Conservation (phyloP, 768 basidiomycete species). For the Termitomyces sp. region DNA sequence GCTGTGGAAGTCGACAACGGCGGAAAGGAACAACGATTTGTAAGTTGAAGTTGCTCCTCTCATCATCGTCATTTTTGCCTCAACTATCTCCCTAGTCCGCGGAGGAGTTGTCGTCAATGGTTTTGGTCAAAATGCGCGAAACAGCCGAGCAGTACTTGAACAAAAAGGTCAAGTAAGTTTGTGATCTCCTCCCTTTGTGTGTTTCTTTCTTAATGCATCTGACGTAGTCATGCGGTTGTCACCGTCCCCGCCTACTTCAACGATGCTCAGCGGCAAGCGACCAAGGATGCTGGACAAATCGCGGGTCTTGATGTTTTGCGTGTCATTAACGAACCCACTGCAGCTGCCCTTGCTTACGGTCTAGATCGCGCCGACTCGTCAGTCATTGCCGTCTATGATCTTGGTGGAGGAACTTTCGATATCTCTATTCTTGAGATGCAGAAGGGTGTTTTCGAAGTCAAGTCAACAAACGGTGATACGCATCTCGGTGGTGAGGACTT, state of each 20-base stretch:
- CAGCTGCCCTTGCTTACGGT: constrained; percentile 97
- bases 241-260: constrained; percentile 99
- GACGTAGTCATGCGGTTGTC: constrained; percentile 73
- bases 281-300: constrained; percentile 96
- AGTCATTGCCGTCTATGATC: constrained; percentile 96
- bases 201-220: not conserved
- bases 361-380: constrained; percentile 82
- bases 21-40: constrained; percentile 76
- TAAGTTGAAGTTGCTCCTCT: constrained; percentile 31
- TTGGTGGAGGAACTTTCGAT: constrained; percentile 99
- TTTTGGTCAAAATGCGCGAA: constrained; percentile 89
- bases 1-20: constrained; percentile 82
- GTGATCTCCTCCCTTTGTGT: not conserved
- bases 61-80: not conserved
- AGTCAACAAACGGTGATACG: constrained; percentile 99
- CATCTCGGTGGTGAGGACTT: constrained; percentile 97
- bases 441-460: constrained; percentile 99
- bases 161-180: constrained; percentile 87
- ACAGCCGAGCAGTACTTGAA: constrained; percentile 92
- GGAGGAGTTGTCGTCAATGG: constrained; percentile 86
- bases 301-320: constrained; percentile 96
- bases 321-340: constrained; percentile 99
- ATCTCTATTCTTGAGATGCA: constrained; percentile 99
- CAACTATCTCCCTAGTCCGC: constrained; percentile 51
- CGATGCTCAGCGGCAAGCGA: constrained; percentile 98